Conservation (phyloP, 768 basidiomycete species). For the Naganishia randhawae region DNA sequence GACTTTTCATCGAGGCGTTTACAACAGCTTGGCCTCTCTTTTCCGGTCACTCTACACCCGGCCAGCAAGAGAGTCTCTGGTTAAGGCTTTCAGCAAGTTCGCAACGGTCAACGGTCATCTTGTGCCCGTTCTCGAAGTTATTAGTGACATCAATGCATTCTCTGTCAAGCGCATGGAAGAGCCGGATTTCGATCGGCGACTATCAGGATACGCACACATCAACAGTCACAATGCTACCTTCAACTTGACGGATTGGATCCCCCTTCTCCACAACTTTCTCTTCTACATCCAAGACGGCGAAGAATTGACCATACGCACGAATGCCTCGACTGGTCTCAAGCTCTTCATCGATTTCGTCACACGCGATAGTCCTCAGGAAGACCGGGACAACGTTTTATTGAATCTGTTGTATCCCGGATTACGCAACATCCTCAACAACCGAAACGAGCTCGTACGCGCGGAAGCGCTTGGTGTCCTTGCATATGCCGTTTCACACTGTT, state of each 20-base stretch:
- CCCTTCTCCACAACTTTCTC: conserved; percentile 75
- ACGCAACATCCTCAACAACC: conserved; percentile 72
- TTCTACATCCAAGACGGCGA: conserved; percentile 82
- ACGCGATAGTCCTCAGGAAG: conserved; percentile 34
- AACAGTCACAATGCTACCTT: neutral
- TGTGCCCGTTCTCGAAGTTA: conserved; percentile 55
- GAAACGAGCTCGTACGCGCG: conserved; percentile 77
- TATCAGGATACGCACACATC: conserved; percentile 49
- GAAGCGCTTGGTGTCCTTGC: conserved; percentile 78
- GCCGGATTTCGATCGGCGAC: conserved; percentile 83
- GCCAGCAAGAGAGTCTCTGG: conserved; percentile 65
- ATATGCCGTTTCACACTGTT: conserved; percentile 66
- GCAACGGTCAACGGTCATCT: conserved; percentile 57
- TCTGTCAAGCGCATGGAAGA: conserved; percentile 78
- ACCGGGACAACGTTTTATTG: conserved; percentile 55
- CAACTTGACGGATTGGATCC: conserved; percentile 61
- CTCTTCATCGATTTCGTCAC: conserved; percentile 65
- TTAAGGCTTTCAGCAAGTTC: conserved; percentile 62
- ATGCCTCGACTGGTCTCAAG: conserved; percentile 69
- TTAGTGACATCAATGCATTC: conserved; percentile 75
- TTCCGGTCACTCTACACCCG: conserved; percentile 74
- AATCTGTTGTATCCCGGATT: conserved; percentile 70
- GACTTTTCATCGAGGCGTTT: conserved; percentile 40
- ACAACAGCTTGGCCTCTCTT: conserved; percentile 63
- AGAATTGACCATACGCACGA: conserved; percentile 80